Percentiles rank a stretch among this genome's conserved stretches.
Conservation (phyloP, 257 asterid species). For the Vinca minor region DNA sequence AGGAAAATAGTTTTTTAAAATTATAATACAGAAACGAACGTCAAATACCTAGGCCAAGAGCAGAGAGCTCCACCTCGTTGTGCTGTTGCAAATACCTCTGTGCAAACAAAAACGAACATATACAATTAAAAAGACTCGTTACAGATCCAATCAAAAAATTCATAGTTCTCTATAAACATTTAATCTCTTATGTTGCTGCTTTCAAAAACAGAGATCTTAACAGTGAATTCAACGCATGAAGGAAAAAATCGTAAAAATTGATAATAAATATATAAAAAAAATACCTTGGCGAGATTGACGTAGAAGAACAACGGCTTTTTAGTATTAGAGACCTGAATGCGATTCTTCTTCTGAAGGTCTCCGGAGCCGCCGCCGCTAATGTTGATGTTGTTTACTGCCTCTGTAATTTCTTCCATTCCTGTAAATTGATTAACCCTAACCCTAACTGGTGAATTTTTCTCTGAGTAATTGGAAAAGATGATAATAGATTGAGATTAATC, state of each 20-base stretch:
- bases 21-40: not conserved
- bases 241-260: not conserved
- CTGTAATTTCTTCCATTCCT: conserved; percentile 49
- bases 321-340: conserved; percentile 70
- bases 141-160: no score
- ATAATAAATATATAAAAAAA: no score
- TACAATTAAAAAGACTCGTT: no score
- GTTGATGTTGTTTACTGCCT: conserved; percentile 44
- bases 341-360: conserved; percentile 52
- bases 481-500: not conserved
- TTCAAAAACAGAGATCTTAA: not conserved
- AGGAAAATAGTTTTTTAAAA: not conserved
- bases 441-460: not conserved
- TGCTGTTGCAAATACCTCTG: conserved; percentile 79
- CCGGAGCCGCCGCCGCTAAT: conserved; percentile 21
- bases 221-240: not conserved
- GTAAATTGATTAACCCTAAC: not conserved
- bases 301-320: conserved; percentile 66
- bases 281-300: conserved; percentile 71
- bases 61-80: conserved; percentile 60
- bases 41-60: conserved; percentile 56
- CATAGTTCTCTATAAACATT: not conserved
- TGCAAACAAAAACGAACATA: conserved; percentile 4
- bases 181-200: not conserved
- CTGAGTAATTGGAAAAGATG: not conserved